Evolutionary conservation across 176 grass and related monocot genomes (phyloP).

Genomic region (Bothriochloa decipiens): DNA sequence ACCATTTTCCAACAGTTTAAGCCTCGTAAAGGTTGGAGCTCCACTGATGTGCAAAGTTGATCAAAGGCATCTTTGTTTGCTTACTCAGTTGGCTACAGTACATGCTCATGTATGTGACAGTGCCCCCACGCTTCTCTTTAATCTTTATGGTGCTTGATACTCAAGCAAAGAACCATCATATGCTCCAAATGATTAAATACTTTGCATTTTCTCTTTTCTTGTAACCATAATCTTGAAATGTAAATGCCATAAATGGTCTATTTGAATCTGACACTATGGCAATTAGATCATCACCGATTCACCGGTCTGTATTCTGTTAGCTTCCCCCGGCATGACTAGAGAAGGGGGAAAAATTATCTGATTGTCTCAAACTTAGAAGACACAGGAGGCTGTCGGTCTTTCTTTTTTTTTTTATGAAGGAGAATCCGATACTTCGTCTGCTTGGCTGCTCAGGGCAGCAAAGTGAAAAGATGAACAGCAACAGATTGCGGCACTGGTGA

Average conservation of each 20-base stretch:
- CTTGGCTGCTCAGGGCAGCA: neutral
- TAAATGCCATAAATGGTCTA: neutral
- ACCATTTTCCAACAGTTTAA: neutral
- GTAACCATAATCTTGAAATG: neutral
- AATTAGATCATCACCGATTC: neutral
- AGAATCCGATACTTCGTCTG: conserved; percentile 32
- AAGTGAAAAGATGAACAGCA: conserved; percentile 3
- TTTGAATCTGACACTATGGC: neutral
- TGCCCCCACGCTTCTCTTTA: conserved; percentile 23
- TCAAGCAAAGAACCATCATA: conserved; percentile 42
- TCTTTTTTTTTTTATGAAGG: neutral
- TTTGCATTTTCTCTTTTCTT: neutral
- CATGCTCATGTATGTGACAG: neutral
- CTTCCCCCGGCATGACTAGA: neutral
- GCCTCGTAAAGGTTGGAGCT: neutral
- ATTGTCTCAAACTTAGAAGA: neutral
- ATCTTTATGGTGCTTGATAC: conserved; percentile 38
- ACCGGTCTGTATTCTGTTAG: neutral
- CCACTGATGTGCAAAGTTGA: conserved; percentile 18
- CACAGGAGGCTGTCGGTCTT: neutral
- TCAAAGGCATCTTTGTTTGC: conserved; percentile 44
- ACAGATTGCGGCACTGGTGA: neutral
- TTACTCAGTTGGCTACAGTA: conserved; percentile 31
- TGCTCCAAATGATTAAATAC: neutral
- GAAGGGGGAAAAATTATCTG: neutral